Evolutionary conservation across 768 basidiomycete species (phyloP).

Genomic region (Phaffia australis): DNA sequence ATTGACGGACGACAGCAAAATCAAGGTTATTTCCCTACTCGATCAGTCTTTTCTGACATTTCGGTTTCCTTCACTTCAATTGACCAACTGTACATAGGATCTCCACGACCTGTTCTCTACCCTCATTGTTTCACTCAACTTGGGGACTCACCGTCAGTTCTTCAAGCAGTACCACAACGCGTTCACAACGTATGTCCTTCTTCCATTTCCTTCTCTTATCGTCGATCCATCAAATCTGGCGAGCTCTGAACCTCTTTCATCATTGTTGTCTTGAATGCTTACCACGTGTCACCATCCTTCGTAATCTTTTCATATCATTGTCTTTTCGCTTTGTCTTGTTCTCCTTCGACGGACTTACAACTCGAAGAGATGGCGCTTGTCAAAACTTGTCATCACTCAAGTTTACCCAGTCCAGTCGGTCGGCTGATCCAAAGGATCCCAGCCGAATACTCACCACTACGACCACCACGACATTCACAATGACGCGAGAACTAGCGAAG

Average conservation of each 20-base stretch:
- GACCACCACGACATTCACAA: conserved; percentile 97
- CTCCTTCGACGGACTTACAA: neutral
- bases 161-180: conserved; percentile 90
- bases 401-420: conserved; percentile 97
- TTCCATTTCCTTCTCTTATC: neutral
- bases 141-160: conserved; percentile 84
- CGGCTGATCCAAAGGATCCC: conserved; percentile 95
- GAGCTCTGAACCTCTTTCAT: neutral
- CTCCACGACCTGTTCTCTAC: conserved; percentile 97
- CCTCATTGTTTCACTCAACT: conserved; percentile 80
- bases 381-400: conserved; percentile 87
- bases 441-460: conserved; percentile 97
- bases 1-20: neutral
- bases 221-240: neutral
- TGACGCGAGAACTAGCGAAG: conserved; percentile 99
- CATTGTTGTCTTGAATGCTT: neutral
- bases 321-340: neutral
- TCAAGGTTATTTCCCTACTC: neutral
- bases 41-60: neutral
- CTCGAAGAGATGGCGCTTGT: conserved; percentile 76
- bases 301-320: neutral
- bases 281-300: neutral
- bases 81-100: conserved; percentile 51
- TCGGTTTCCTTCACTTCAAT: conserved; percentile 22
- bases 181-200: conserved; percentile 72